A percentile compares a stretch with the other conserved stretches of the same genome.
These are phyloP conservation scores for Eucalyptus polybractea DNA, from an alignment of 345 rosid genomes.

Conservation along the genomic window DNA sequence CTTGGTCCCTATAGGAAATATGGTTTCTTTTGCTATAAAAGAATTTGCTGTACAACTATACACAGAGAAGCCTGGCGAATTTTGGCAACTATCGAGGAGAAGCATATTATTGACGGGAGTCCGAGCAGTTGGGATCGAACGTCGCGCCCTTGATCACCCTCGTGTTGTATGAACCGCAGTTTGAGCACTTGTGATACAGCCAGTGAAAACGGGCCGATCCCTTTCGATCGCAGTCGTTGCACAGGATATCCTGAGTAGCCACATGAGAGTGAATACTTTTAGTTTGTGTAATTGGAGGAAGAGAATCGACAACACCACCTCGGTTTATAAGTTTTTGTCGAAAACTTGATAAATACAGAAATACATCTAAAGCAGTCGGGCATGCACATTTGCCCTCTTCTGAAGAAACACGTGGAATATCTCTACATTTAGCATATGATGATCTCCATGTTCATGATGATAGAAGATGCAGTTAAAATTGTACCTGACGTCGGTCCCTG, in stretches of 20 bases:
- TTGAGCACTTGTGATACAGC: conserved; percentile 62
- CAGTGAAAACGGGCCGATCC: conserved; percentile 59
- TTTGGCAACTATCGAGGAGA: not conserved
- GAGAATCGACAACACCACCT: not conserved
- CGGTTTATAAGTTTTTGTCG: not conserved
- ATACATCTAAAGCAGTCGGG: not conserved
- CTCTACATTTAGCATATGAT: not conserved
- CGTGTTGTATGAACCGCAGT: conserved; percentile 63
- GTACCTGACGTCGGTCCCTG: conserved; percentile 67
- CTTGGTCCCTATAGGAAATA: not conserved
- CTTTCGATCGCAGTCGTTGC: conserved; percentile 66
- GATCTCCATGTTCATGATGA: not conserved
- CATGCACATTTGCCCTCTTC: not conserved
- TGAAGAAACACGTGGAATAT: not conserved
- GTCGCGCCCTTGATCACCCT: not conserved
- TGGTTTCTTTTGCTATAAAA: not conserved
- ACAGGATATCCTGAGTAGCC: conserved; percentile 47
- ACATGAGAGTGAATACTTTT: not conserved
- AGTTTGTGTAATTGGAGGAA: not conserved
- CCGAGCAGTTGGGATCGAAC: not conserved
- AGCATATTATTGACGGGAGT: not conserved
- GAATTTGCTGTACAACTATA: not conserved
- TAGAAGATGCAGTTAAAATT: not conserved
- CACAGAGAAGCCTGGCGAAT: not conserved
- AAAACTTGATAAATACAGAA: not conserved